A percentile compares a stretch with the other conserved stretches of the same genome.
These are phyloP conservation scores for Eucalyptus decipiens DNA, from an alignment of 345 rosid genomes.

Conservation along the genomic window DNA sequence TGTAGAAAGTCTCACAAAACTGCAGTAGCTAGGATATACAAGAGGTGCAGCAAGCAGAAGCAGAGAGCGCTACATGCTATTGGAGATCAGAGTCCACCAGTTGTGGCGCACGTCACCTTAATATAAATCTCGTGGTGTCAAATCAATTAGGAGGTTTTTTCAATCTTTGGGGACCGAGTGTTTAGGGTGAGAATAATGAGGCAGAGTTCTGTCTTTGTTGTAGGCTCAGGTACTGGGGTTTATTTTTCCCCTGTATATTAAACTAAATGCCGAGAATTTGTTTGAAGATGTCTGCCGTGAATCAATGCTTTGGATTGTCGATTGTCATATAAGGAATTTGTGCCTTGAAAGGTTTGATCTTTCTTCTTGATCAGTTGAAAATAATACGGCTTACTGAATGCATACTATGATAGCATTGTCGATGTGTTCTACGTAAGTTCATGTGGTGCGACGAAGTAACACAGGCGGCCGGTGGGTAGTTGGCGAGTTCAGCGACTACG, in stretches of 20 bases:
- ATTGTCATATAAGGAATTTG: neutral
- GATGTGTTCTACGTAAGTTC: neutral
- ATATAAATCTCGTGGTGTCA: neutral
- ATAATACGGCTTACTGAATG: neutral
- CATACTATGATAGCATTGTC: neutral
- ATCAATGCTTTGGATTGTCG: neutral
- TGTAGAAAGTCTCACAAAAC: neutral
- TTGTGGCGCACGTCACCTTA: neutral
- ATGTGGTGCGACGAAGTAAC: neutral
- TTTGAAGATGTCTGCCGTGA: neutral
- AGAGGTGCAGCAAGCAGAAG: neutral
- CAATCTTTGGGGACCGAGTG: neutral
- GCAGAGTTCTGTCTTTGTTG: neutral
- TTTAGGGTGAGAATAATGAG: neutral
- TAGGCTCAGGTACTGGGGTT: neutral
- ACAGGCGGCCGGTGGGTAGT: neutral
- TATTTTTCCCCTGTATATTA: neutral
- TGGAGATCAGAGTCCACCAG: neutral
- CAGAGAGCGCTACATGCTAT: neutral
- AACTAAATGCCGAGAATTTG: neutral
- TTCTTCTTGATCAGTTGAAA: neutral
- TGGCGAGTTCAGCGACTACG: neutral
- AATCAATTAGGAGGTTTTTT: neutral
- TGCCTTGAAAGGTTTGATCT: neutral
- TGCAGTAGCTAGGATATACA: neutral